Evolutionary conservation across 225 moss, liverwort and hornwort species (phyloP).

Genomic region (Marchantia paleacea): DNA sequence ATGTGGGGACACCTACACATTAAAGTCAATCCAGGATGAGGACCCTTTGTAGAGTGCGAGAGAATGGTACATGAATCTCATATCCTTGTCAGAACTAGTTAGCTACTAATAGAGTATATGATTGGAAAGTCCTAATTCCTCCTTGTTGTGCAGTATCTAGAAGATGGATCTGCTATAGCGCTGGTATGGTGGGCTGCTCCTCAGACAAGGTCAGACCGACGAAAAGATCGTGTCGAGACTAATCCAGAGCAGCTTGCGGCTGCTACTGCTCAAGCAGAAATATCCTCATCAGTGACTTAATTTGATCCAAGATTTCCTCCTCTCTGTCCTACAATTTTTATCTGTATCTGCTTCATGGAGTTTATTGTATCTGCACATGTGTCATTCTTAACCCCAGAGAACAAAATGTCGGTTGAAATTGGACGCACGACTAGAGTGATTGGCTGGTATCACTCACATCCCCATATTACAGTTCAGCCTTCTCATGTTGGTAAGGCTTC

Average conservation of each 20-base stretch:
- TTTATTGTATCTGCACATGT: not conserved
- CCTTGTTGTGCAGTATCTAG: conserved; percentile 42
- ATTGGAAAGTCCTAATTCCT: not conserved
- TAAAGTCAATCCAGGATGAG: no score
- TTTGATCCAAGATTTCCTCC: not conserved
- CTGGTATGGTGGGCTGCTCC: conserved; percentile 93
- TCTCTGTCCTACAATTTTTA: not conserved
- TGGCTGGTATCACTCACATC: conserved; percentile 99
- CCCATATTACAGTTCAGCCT: conserved; percentile 98
- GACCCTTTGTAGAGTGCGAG: no score
- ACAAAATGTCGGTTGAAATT: conserved; percentile 74
- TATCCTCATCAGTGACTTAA: conserved; percentile 35
- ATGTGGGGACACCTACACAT: no score
- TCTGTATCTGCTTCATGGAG: not conserved
- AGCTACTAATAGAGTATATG: not conserved
- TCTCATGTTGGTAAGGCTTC: conserved; percentile 78
- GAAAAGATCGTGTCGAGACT: conserved; percentile 96
- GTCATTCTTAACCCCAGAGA: conserved; percentile 40
- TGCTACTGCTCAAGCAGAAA: conserved; percentile 89
- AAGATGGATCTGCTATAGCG: conserved; percentile 64
- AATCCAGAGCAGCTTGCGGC: conserved; percentile 98
- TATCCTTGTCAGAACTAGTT: not conserved
- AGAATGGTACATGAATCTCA: no score
- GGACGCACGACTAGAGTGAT: conserved; percentile 87
- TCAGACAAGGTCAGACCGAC: conserved; percentile 89